phyloP scores from a whole-genome alignment of 306 rosid genomes.

The Trifolium repens region DNA sequence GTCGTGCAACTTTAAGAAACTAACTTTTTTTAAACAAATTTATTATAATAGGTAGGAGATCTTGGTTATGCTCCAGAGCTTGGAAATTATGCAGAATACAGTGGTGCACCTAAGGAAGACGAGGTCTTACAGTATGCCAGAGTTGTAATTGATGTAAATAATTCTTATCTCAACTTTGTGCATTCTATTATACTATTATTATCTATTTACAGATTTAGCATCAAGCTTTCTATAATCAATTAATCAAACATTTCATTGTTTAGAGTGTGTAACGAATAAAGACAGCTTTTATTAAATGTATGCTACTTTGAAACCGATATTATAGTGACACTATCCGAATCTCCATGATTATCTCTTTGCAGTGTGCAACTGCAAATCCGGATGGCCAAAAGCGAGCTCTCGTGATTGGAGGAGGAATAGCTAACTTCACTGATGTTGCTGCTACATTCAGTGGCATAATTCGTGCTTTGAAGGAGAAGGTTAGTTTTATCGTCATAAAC shows the following conservation, averaged over 20 bases:
- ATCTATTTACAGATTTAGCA: not conserved
- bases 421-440: conserved; percentile 96
- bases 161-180: conserved; percentile 36
- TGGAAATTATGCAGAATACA: conserved; percentile 96
- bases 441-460: conserved; percentile 96
- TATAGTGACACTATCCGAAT: not conserved
- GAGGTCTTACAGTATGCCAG: conserved; percentile 97
- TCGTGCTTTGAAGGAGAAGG: conserved; percentile 93
- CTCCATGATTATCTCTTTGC: conserved; percentile 38
- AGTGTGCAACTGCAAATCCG: conserved; percentile 94
- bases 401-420: conserved; percentile 95
- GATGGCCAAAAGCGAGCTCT: conserved; percentile 87
- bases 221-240: conserved; percentile 5
- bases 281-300: not conserved
- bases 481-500: conserved; percentile 33
- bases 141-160: conserved; percentile 88
- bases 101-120: conserved; percentile 97
- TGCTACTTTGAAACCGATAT: conserved; percentile 19
- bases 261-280: conserved; percentile 17
- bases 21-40: conserved; percentile 13
- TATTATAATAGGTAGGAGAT: conserved; percentile 80
- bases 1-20: conserved; percentile 5
- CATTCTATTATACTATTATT: not conserved
- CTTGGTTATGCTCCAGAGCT: conserved; percentile 94
- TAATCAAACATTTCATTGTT: conserved; percentile 20